Evolutionary conservation across 2,329 filamentous ascomycete species (phyloP), one percentile per base, ranked within the genome.

Genomic region (Penicillium griseofulvum): DNA sequence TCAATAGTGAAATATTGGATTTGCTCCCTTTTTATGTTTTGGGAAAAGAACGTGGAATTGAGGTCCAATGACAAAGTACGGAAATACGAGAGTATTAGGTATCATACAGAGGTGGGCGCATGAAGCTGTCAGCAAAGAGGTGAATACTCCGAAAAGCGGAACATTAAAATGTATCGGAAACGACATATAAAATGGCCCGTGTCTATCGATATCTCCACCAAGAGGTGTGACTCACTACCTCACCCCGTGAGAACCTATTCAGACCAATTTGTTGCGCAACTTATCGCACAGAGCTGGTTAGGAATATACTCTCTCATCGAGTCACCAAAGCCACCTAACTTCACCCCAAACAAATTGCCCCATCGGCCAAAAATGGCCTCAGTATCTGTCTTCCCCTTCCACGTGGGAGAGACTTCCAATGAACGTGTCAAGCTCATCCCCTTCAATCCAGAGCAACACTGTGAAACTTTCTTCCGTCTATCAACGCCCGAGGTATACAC

Each of bases 371-470:
- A 9, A 19, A 62, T 61, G 59, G 12, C 43, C 1, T 22, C 31
- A 34, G 8, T 14, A 1, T 60, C 56, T 2, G 2, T 24, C 12
- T 63, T 63, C 26, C 53, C 22, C 2, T 62, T 61, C 31, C 28
- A 54, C 8, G 44, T 56, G 11, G 28, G 31, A 2, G 39, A 48
- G 1, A 16, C 38, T 11, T 59, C 58, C 44, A 64, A 64, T 28
- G 45, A 60, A 4, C 60, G 63, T 4, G 37, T 64, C 9, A 66
- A 66, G 34, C 60, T 66, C 12, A 43, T 56, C 19, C 60, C 63
- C 0, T 59, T 65, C 36, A 51, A 64, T 16, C 62, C 56, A n/a
- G 48, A 56, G 7, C 41, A 43, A 5, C 61, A 64, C 31, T 49
- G 45, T 11, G 33, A 49, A 1, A 55, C 55, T 1, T 63, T 63